A percentile compares a stretch with the other conserved stretches of the same genome.
These are phyloP conservation scores for Populus euphratica DNA, from an alignment of 345 rosid species.

Conservation along the genomic window DNA sequence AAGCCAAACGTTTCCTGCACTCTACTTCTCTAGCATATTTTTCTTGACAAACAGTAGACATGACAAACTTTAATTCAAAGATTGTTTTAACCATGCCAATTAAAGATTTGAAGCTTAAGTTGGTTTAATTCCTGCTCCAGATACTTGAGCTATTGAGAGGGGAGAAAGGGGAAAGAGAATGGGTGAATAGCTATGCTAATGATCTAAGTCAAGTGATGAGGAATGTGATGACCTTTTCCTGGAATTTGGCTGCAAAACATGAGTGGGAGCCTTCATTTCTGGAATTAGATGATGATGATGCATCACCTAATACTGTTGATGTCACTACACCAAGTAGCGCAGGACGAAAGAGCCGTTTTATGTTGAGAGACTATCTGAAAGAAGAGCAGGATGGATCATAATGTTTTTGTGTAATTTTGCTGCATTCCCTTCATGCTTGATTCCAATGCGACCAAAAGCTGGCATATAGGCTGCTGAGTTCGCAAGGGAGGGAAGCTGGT, in stretches of 20 bases:
- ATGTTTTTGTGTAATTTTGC: not conserved
- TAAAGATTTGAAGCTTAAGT: not conserved
- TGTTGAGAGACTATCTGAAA: constrained; percentile 26
- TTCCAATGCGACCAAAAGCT: not conserved
- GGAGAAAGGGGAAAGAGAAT: constrained; percentile 8
- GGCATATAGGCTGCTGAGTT: no score
- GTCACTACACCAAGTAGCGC: not conserved
- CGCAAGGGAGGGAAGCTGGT: no score
- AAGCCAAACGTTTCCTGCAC: not conserved
- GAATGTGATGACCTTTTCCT: constrained; percentile 5
- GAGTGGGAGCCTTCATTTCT: not conserved
- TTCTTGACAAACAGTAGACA: not conserved
- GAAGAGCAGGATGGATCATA: constrained; percentile 12
- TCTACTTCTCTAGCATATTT: not conserved
- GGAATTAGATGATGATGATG: not conserved
- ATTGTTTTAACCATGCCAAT: not conserved
- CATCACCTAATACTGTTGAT: not conserved
- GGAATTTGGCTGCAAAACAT: not conserved
- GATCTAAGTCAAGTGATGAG: not conserved
- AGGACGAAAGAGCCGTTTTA: constrained; percentile 1
- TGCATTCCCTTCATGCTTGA: not conserved
- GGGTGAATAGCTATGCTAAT: constrained; percentile 13
- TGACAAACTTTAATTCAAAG: not conserved
- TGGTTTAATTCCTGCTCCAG: constrained; percentile 5
- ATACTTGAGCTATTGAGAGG: constrained; percentile 25